These are phyloP conservation scores for Hypoxylon sp. DNA, from an alignment of 2,329 filamentous ascomycete genomes.

Conservation along the genomic window DNA sequence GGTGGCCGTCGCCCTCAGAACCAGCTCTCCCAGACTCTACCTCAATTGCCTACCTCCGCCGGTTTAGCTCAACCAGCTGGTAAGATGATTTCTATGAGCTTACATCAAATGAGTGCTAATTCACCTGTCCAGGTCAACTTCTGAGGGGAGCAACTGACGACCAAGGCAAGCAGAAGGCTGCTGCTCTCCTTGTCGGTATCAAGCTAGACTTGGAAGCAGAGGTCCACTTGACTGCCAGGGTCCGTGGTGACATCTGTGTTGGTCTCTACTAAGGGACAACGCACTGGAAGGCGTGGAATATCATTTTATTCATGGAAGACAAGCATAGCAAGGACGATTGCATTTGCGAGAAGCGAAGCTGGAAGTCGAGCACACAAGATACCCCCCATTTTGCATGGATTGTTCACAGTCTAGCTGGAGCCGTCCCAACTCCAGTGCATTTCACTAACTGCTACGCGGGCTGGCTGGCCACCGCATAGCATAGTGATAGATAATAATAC, in stretches of 20 bases:
- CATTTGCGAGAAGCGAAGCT: constrained; percentile 29
- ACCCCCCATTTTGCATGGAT: constrained; percentile 43
- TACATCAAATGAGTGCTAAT: constrained; percentile 4
- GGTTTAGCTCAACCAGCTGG: constrained; percentile 50
- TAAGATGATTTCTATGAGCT: constrained; percentile 43
- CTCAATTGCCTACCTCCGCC: constrained; percentile 47
- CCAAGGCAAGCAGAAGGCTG: constrained; percentile 70
- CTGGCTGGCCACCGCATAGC: constrained; percentile 41
- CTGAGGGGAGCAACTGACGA: constrained; percentile 71
- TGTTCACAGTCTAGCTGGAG: constrained; percentile 28
- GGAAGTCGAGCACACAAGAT: constrained; percentile 37
- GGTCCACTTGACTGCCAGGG: constrained; percentile 71
- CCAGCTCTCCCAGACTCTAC: constrained; percentile 43
- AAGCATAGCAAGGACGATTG: constrained; percentile 22
- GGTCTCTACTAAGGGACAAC: constrained; percentile 64
- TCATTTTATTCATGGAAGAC: constrained; percentile 21
- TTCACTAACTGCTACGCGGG: constrained; percentile 28
- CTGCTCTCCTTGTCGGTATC: constrained; percentile 72
- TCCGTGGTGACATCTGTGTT: constrained; percentile 73
- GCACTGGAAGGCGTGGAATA: neutral
- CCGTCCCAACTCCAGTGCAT: constrained; percentile 23
- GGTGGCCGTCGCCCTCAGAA: constrained; percentile 48
- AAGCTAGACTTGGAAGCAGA: constrained; percentile 75
- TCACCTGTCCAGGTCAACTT: constrained; percentile 61
- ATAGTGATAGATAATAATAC: constrained; percentile 38